Percentiles rank a stretch among this genome's conserved stretches.
Evolutionary conservation across 257 asterid genomes (phyloP).

Genomic region (Misopates orontium): DNA sequence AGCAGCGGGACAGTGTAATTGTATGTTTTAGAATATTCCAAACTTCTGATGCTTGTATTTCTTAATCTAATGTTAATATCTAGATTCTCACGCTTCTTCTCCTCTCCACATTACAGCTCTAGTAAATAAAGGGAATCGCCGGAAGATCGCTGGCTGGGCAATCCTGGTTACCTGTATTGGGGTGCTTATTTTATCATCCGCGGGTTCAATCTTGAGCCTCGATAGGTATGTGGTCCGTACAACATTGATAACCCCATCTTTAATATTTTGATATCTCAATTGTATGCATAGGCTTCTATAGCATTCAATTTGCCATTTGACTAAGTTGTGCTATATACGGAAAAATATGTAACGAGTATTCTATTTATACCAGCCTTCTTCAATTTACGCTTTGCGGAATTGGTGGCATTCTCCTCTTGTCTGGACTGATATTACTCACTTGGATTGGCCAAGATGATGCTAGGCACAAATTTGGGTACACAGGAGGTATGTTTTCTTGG

Average conservation of each 20-base stretch:
- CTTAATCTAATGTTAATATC: no score
- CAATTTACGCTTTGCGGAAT: conserved; percentile 65
- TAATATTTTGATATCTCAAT: neutral
- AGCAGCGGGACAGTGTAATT: conserved; percentile 45
- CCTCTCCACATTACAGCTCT: conserved; percentile 40
- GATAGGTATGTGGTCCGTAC: conserved; percentile 44
- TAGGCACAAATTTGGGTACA: conserved; percentile 82
- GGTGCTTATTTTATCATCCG: conserved; percentile 63
- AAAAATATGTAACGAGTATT: conserved; percentile 15
- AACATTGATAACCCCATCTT: neutral
- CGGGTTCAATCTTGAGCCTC: conserved; percentile 71
- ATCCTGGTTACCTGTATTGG: conserved; percentile 73
- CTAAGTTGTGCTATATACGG: neutral
- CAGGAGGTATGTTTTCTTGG: conserved; percentile 60
- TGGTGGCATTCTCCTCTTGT: conserved; percentile 64
- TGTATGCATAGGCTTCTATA: neutral
- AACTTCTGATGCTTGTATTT: neutral
- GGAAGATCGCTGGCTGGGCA: conserved; percentile 94
- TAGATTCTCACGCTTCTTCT: conserved; percentile 11
- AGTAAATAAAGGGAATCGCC: conserved; percentile 48
- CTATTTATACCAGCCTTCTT: conserved; percentile 51
- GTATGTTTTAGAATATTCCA: conserved; percentile 45
- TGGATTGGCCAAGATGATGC: conserved; percentile 85
- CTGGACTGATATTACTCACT: conserved; percentile 62
- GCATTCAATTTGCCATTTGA: neutral